phyloP scores from a whole-genome alignment of 106 monocot species.

The Dioscorea zingiberensis region DNA sequence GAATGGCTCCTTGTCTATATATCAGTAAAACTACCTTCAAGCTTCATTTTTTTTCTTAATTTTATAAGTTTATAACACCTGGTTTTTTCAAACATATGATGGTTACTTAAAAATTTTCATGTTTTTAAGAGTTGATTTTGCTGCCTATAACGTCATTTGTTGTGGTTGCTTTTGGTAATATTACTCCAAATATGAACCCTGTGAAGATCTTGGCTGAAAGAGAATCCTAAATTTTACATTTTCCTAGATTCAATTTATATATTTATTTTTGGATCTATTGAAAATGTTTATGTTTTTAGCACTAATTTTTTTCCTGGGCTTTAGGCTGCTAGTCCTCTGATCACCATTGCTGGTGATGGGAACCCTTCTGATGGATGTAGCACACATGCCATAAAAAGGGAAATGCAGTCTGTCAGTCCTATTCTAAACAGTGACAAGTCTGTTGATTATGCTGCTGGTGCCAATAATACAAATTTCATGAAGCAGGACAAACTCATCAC shows the following conservation, averaged over 20 bases:
- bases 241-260: background rate
- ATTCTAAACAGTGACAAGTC: background rate
- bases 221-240: background rate
- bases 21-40: no score
- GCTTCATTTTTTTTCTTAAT: no score
- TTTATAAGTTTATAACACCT: background rate
- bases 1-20: no score
- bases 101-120: no score
- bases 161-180: no score
- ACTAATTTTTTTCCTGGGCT: background rate
- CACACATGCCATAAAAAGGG: background rate
- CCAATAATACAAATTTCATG: background rate
- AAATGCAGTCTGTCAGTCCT: background rate
- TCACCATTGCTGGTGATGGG: background rate
- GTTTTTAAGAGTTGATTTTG: no score
- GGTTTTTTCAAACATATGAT: background rate
- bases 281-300: background rate
- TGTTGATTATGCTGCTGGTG: background rate
- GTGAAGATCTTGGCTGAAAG: no score
- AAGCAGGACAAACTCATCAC: background rate
- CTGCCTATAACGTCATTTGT: no score
- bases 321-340: background rate
- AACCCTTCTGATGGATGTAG: background rate
- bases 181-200: no score
- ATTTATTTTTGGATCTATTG: background rate